A percentile compares a stretch with the other conserved stretches of the same genome.
These are phyloP conservation scores for Nakazawaea sp. DNA, from an alignment of 805 yeast species.

Conservation along the genomic window DNA sequence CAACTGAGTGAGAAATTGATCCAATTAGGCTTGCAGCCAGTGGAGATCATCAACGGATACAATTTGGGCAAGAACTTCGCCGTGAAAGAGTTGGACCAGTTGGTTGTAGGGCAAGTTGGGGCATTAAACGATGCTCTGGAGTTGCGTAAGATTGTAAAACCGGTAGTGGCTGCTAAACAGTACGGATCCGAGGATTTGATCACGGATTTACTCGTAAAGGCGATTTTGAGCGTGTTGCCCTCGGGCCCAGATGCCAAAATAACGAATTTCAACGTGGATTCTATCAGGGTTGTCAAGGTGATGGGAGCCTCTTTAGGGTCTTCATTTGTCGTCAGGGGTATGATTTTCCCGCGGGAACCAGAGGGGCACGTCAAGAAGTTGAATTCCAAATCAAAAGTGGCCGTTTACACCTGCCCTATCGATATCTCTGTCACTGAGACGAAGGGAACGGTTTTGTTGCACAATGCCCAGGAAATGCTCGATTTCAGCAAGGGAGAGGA, in stretches of 20 bases:
- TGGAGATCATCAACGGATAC: conserved; percentile 91
- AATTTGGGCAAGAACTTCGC: conserved; percentile 80
- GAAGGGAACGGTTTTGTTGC: conserved; percentile 92
- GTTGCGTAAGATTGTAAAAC: conserved; percentile 66
- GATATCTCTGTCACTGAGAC: conserved; percentile 97
- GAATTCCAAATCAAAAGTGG: conserved; percentile 67
- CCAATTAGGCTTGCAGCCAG: conserved; percentile 79
- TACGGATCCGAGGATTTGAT: conserved; percentile 80
- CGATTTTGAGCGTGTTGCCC: conserved; percentile 74
- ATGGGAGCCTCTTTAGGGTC: conserved; percentile 80
- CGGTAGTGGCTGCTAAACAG: conserved; percentile 91
- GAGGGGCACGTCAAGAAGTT: conserved; percentile 79
- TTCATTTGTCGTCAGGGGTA: conserved; percentile 85
- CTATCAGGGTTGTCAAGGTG: conserved; percentile 90
- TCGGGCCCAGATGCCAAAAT: conserved; percentile 38
- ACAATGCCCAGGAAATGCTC: conserved; percentile 95
- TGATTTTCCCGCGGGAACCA: conserved; percentile 98
- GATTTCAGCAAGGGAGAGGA: conserved; percentile 97
- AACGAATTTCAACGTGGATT: conserved; percentile 74
- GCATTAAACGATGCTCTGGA: conserved; percentile 47
- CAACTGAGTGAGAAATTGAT: conserved; percentile 81
- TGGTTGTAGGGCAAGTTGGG: conserved; percentile 57
- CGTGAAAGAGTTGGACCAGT: conserved; percentile 54
- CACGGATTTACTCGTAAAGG: conserved; percentile 75
- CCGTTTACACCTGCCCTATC: conserved; percentile 86